Conservation (phyloP, 768 basidiomycete genomes). For the Lactifluus piperatus region DNA sequence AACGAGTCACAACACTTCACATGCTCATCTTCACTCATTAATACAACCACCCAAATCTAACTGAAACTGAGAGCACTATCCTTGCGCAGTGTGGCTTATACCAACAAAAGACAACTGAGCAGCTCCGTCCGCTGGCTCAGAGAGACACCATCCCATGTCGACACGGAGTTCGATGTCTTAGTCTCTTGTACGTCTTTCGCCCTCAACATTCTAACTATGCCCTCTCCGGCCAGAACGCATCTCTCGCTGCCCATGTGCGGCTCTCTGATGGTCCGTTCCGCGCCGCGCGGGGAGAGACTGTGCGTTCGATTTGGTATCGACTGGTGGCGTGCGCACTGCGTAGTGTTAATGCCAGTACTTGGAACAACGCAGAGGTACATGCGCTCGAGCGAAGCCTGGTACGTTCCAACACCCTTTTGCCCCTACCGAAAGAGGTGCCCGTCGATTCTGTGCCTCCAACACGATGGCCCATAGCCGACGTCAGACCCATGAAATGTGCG, state of each 20-base stretch:
- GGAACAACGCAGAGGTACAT: neutral
- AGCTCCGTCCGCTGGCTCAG: no score
- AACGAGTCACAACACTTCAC: no score
- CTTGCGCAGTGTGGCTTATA: no score
- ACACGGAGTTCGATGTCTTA: no score
- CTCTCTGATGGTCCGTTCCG: conserved; percentile 60
- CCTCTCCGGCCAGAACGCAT: conserved; percentile 35
- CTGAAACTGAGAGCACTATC: no score
- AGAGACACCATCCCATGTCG: no score
- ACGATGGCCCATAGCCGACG: neutral
- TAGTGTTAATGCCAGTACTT: neutral
- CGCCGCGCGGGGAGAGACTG: conserved; percentile 32
- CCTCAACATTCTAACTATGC: no score
- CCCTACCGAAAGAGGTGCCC: conserved; percentile 19
- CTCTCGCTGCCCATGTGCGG: conserved; percentile 59
- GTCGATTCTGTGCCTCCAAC: conserved; percentile 24
- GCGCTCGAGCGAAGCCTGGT: conserved; percentile 8
- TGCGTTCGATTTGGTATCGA: conserved; percentile 46
- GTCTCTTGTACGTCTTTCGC: no score
- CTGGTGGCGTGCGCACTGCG: conserved; percentile 44
- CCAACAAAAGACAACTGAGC: no score
- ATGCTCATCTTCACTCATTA: no score
- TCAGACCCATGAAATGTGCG: conserved; percentile 30
- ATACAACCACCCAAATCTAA: no score
- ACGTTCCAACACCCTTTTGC: conserved; percentile 14